A percentile compares a stretch with the other conserved stretches of the same genome.
phyloP scores from a whole-genome alignment of 768 basidiomycete species.

The Mycena indigotica region DNA sequence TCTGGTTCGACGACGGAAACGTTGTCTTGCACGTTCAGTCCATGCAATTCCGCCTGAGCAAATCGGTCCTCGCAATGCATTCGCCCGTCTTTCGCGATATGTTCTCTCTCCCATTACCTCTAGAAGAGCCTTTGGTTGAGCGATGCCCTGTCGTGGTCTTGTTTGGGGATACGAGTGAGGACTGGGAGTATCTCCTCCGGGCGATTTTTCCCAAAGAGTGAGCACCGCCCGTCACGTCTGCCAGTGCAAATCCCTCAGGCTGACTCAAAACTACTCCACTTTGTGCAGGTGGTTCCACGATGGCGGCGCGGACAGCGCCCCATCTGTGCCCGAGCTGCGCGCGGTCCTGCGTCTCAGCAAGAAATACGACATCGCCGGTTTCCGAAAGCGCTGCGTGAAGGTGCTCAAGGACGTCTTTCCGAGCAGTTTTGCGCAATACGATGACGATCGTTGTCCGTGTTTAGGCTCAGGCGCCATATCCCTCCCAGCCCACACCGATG shows the following conservation, averaged over 20 bases:
- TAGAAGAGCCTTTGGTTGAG: slow-evolving; percentile 1
- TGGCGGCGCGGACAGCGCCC: not conserved
- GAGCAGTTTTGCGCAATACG: not conserved
- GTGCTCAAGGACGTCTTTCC: not conserved
- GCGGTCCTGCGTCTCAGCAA: not conserved
- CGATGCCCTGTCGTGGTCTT: not conserved
- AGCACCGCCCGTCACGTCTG: too few species aligned
- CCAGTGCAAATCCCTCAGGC: not conserved
- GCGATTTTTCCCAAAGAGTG: not conserved
- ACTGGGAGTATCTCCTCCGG: not conserved
- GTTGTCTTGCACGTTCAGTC: slow-evolving; percentile 12
- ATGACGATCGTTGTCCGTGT: not conserved
- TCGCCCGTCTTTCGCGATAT: slow-evolving; percentile 20
- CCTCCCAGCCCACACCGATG: not conserved
- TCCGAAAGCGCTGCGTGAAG: not conserved
- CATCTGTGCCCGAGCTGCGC: not conserved
- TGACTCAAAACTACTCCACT: not conserved
- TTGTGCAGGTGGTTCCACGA: not conserved
- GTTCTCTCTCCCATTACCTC: slow-evolving; percentile 13
- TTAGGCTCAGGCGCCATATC: not conserved
- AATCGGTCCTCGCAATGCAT: slow-evolving; percentile 7
- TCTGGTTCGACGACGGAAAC: slow-evolving; percentile 9
- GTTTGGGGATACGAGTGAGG: not conserved
- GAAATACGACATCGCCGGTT: not conserved
- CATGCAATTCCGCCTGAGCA: slow-evolving; percentile 11